These are phyloP conservation scores for Mrakia blollopis DNA, from an alignment of 768 basidiomycete genomes.

Conservation along the genomic window DNA sequence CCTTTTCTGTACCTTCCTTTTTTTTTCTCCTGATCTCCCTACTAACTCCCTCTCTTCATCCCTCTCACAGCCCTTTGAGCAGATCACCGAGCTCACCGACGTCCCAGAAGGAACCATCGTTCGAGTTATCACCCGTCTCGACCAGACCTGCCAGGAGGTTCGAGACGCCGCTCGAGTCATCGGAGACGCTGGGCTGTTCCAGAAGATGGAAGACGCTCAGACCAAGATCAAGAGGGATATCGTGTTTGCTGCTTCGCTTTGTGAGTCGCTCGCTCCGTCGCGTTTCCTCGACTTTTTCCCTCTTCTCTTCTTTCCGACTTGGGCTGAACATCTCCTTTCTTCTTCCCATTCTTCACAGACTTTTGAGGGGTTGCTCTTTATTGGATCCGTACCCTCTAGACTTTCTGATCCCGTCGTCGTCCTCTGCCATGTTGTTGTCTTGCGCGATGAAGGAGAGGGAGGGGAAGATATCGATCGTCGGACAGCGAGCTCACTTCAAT, in stretches of 20 bases:
- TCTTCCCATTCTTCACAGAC: too few species aligned
- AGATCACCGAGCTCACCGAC: constrained; percentile 87
- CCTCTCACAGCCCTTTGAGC: constrained; percentile 85
- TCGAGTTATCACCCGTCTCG: constrained; percentile 86
- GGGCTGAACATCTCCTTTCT: background rate
- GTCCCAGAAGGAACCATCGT: constrained; percentile 96
- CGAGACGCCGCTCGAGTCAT: constrained; percentile 95
- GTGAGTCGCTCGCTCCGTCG: background rate
- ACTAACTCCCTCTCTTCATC: background rate
- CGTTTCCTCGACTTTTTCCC: too few species aligned
- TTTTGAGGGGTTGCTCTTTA: too few species aligned
- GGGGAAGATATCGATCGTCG: too few species aligned
- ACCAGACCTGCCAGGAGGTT: constrained; percentile 95
- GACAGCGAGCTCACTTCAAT: too few species aligned
- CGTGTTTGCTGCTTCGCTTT: constrained; percentile 24
- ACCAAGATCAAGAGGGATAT: constrained; percentile 88
- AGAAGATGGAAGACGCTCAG: constrained; percentile 96
- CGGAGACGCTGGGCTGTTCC: constrained; percentile 90
- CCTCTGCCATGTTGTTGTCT: too few species aligned
- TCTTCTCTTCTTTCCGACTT: background rate
- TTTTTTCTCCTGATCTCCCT: background rate
- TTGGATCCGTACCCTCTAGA: too few species aligned
- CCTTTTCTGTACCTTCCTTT: too few species aligned
- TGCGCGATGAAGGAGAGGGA: too few species aligned
- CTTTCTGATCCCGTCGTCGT: too few species aligned